Conservation (phyloP, 148 eudicot species). For the Chenopodium album region DNA sequence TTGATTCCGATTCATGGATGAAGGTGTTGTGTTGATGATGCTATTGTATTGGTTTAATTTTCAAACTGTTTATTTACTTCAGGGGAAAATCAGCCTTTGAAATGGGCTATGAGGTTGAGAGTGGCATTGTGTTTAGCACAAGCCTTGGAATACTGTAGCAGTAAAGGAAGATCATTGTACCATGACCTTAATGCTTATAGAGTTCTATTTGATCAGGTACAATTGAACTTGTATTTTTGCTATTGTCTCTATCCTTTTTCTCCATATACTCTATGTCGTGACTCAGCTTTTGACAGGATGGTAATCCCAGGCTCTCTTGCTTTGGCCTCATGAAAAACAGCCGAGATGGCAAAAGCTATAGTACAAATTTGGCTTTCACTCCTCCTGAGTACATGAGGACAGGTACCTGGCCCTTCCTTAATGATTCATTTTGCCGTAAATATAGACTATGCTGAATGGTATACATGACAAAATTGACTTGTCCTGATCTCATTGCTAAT, state of each 20-base stretch:
- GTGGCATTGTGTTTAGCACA: constrained; percentile 78
- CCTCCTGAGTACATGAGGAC: constrained; percentile 93
- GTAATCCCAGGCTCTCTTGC: constrained; percentile 87
- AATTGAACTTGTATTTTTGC: not conserved
- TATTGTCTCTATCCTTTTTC: not conserved
- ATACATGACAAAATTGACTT: not conserved
- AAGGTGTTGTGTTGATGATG: not conserved
- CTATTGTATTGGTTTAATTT: not conserved
- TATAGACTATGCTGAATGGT: not conserved
- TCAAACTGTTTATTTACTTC: constrained; percentile 15
- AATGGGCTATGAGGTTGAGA: constrained; percentile 88
- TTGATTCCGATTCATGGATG: not conserved
- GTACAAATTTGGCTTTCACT: constrained; percentile 88
- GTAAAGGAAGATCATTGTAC: constrained; percentile 71
- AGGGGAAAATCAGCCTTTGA: constrained; percentile 85
- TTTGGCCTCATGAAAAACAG: constrained; percentile 96
- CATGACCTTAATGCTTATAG: constrained; percentile 88
- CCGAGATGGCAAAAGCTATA: constrained; percentile 88
- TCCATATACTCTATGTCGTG: constrained; percentile 20
- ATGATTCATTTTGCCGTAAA: not conserved
- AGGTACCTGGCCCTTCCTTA: constrained; percentile 41
- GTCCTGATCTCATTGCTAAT: no score
- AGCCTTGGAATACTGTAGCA: constrained; percentile 89
- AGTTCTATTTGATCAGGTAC: constrained; percentile 77
- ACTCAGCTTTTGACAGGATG: constrained; percentile 55